Percentiles rank a stretch among this genome's conserved stretches.
Evolutionary conservation across 2,329 filamentous ascomycete genomes (phyloP).

Genomic region (Zalaria sp.): DNA sequence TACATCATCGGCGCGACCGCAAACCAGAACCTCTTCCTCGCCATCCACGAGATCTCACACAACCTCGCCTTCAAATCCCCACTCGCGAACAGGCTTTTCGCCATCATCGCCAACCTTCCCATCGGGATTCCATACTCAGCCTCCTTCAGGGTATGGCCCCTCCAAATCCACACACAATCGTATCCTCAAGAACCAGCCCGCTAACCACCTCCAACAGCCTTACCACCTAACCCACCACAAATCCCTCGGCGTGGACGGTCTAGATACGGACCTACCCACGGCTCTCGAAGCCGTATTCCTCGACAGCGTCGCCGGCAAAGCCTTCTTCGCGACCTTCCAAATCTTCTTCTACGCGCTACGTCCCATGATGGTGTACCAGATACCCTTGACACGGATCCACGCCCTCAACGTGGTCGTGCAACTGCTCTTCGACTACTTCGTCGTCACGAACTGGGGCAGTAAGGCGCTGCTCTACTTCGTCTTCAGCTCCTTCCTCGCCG

Average conservation of each 20-base stretch:
- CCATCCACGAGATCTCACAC: constrained; percentile 97
- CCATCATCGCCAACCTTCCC: constrained; percentile 87
- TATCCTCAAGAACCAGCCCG: not conserved
- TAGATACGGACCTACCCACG: constrained; percentile 92
- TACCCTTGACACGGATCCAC: constrained; percentile 78
- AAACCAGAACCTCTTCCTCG: constrained; percentile 96
- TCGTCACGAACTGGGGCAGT: constrained; percentile 47
- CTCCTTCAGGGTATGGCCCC: constrained; percentile 63
- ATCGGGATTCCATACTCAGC: constrained; percentile 95
- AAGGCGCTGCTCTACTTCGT: constrained; percentile 70
- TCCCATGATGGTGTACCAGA: constrained; percentile 83
- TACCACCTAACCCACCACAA: constrained; percentile 99
- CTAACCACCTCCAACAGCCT: constrained; percentile 37
- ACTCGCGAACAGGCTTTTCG: constrained; percentile 67
- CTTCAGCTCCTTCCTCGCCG: constrained; percentile 82
- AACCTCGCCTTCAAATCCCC: constrained; percentile 84
- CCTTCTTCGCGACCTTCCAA: constrained; percentile 98
- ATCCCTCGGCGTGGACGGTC: constrained; percentile 86
- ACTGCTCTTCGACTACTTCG: constrained; percentile 57
- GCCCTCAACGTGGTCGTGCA: constrained; percentile 68
- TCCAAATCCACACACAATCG: not conserved
- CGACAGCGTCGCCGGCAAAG: constrained; percentile 88
- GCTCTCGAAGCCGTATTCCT: constrained; percentile 82
- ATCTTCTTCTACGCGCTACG: constrained; percentile 97
- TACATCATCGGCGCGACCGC: constrained; percentile 89